Base-by-base conservation (phyloP, 75 land plant species). In the Pinus tabuliformis region DNA sequence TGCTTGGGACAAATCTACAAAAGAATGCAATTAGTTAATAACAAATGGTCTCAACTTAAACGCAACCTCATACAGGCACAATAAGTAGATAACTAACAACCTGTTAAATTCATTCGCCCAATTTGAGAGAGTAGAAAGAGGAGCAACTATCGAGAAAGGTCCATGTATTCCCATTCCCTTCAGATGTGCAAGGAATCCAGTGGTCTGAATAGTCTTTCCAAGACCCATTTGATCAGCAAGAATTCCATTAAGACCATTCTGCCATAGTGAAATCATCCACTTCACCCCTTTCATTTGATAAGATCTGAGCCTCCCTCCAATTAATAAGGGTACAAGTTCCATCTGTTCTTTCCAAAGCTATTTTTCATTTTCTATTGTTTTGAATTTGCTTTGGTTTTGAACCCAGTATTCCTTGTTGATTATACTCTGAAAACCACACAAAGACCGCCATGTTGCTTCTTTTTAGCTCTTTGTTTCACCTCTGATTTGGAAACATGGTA, bases 161-260 rank as follows among this genome's bases (percentile, higher is more conserved):
- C 88, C 88, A 72, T 79, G 58, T 76, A 86, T 30, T 45, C 81
- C 81, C 26, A 59, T 76, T 36, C 82, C 81, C 75, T 83, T 86
- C 62, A 86, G 58, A 73, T 86, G 88, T 14, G 88, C 82, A 37
- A 86, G 79, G 30, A 86, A 62, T 5, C 78, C 81, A 59, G 83
- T 86, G 4, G 88, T 80, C 52, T 86, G 88, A 18, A 86, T 82
- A 26, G 26, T 26, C 26, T 26, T 26, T 26, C 26, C 26, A 26
- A 58, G 74, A 8, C 88, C 88, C 88, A 86, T 86, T 66, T 83
- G 88, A 72, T 86, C 86, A 61, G 82, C 88, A 5, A 86, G 65
- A 80, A 86, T 86, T 28, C 88, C 86, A 77, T 84, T 86, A 14
- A 84, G 76, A 18, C 86, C 88, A 79, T 86, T 86, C 59, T 86